Conservation (phyloP, 495 filamentous ascomycete genomes). For the Aspergillus campestris region DNA sequence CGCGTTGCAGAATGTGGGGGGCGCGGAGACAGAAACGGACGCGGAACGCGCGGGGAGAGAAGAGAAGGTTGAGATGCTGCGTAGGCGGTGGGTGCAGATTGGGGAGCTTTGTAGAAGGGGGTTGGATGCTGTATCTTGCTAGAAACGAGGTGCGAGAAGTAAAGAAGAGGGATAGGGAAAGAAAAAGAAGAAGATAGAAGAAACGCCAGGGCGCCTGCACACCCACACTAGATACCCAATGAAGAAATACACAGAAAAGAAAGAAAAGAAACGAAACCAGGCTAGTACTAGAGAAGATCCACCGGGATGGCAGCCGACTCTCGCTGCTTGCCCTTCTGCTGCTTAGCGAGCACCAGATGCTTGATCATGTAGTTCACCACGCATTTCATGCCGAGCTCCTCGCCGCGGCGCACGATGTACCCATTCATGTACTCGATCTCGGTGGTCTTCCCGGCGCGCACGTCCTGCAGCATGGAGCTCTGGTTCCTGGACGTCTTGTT, state of each 20-base stretch:
- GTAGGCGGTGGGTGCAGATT: conserved; percentile 47
- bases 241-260: neutral
- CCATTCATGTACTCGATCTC: conserved; percentile 85
- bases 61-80: conserved; percentile 27
- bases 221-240: too few species aligned
- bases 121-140: conserved; percentile 16
- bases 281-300: conserved; percentile 13
- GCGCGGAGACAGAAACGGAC: conserved; percentile 11
- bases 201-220: too few species aligned
- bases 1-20: conserved; percentile 22
- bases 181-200: neutral
- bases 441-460: conserved; percentile 50
- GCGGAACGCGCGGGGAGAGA: conserved; percentile 4
- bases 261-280: conserved; percentile 9
- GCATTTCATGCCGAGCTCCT: conserved; percentile 57
- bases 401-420: conserved; percentile 62
- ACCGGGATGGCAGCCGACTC: conserved; percentile 29
- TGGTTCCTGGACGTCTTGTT: conserved; percentile 57
- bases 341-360: conserved; percentile 43
- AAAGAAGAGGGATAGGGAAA: neutral
- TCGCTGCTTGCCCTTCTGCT: conserved; percentile 7
- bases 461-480: conserved; percentile 78
- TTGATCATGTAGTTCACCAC: conserved; percentile 61
- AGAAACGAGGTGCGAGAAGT: neutral
- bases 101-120: conserved; percentile 29